Evolutionary conservation across 495 filamentous ascomycete genomes (phyloP).

Genomic region (Paragyromitra xinjiangensis): DNA sequence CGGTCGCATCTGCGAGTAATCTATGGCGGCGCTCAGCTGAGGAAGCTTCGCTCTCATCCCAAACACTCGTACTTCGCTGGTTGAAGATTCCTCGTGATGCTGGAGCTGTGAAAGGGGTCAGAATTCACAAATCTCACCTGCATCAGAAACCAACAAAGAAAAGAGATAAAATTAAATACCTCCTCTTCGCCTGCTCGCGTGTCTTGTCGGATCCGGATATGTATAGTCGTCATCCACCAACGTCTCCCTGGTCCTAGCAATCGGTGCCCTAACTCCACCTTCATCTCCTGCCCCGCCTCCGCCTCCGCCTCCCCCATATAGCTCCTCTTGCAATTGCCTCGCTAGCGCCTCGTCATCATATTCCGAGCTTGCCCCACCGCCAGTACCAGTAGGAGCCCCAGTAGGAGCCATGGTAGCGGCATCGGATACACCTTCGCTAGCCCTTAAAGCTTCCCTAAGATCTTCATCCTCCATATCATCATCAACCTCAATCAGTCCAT

Average conservation of each 20-base stretch:
- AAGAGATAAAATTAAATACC: constrained; percentile 30
- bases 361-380: constrained; percentile 23
- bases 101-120: constrained; percentile 12
- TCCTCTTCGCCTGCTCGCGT: constrained; percentile 22
- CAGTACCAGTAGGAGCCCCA: constrained; percentile 25
- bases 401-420: constrained; percentile 15
- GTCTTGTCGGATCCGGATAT: constrained; percentile 23
- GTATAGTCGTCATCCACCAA: constrained; percentile 71
- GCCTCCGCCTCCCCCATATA: constrained; percentile 69
- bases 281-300: constrained; percentile 49
- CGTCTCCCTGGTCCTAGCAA: constrained; percentile 89
- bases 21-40: constrained; percentile 62
- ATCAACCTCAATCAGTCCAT: constrained; percentile 33
- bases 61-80: constrained; percentile 74
- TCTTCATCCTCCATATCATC: constrained; percentile 59
- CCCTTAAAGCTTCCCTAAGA: constrained; percentile 56
- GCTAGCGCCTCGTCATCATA: constrained; percentile 94
- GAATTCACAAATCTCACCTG: background rate
- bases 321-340: constrained; percentile 85
- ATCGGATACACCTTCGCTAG: constrained; percentile 48
- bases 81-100: constrained; percentile 79
- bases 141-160: constrained; percentile 13
- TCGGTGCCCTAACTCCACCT: constrained; percentile 82
- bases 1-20: constrained; percentile 71
- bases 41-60: constrained; percentile 67